Evolutionary conservation across 495 filamentous ascomycete species (phyloP).

Genomic region (Hypoxylon lienhwacheense): DNA sequence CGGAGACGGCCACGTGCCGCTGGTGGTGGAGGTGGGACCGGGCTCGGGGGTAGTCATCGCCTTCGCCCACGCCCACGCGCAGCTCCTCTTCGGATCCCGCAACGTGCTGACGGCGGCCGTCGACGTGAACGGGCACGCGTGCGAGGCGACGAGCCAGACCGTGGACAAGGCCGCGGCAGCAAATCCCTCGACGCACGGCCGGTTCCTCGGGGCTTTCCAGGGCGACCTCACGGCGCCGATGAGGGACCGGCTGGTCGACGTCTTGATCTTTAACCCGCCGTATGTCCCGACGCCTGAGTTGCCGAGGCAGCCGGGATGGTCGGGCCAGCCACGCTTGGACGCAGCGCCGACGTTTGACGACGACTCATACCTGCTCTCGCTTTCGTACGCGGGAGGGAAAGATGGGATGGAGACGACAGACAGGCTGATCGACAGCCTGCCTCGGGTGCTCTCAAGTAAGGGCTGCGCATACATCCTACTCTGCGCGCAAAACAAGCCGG

Average conservation of each 20-base stretch:
- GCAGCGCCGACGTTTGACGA: slow-evolving; percentile 56
- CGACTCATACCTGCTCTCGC: slow-evolving; percentile 77
- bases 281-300: slow-evolving; percentile 86
- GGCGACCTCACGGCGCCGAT: slow-evolving; percentile 67
- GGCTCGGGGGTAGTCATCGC: slow-evolving; percentile 90
- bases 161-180: slow-evolving; percentile 54
- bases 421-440: slow-evolving; percentile 68
- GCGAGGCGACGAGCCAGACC: slow-evolving; percentile 66
- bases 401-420: slow-evolving; percentile 95
- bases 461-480: slow-evolving; percentile 89
- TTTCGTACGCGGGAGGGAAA: slow-evolving; percentile 83
- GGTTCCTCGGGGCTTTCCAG: slow-evolving; percentile 62
- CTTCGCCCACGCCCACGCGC: slow-evolving; percentile 77
- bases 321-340: slow-evolving; percentile 10
- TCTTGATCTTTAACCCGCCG: slow-evolving; percentile 94
- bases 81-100: slow-evolving; percentile 67
- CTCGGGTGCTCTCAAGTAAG: slow-evolving; percentile 59
- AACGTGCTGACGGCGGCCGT: slow-evolving; percentile 72
- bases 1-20: slow-evolving; percentile 49
- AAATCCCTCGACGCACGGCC: slow-evolving; percentile 36
- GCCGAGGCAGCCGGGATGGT: slow-evolving; percentile 47
- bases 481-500: slow-evolving; percentile 82
- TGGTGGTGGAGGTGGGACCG: slow-evolving; percentile 83
- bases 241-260: slow-evolving; percentile 62
- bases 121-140: slow-evolving; percentile 83